Conservation (phyloP, 306 rosid genomes). For the Ziziphus jujuba region DNA sequence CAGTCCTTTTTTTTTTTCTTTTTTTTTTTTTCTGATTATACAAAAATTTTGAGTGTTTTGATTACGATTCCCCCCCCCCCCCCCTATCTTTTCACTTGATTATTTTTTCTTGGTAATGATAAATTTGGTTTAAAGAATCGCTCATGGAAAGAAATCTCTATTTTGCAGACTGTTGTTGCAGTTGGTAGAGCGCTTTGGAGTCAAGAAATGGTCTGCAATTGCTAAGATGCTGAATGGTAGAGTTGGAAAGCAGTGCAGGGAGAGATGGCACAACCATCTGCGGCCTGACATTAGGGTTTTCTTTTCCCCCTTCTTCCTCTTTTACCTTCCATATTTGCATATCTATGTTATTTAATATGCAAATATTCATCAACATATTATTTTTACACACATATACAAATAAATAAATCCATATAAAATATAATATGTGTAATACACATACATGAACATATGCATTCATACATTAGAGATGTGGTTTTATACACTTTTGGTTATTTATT, state of each 20-base stretch:
- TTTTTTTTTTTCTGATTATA: not conserved
- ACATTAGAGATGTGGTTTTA: not conserved
- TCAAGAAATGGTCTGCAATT: constrained; percentile 63
- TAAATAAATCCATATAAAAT: not conserved
- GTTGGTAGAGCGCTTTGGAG: constrained; percentile 48
- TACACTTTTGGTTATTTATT: constrained; percentile 25
- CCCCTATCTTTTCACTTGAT: constrained; percentile 1
- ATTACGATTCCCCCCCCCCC: too few species aligned
- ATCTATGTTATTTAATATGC: not conserved
- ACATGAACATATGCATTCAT: not conserved
- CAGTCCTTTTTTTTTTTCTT: not conserved
- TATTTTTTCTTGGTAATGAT: not conserved
- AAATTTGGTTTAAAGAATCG: not conserved
- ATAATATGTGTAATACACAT: too few species aligned
- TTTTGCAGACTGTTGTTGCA: constrained; percentile 43
- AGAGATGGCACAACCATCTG: constrained; percentile 85
- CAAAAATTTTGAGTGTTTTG: not conserved
- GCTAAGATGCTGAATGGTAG: constrained; percentile 47
- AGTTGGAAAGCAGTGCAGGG: constrained; percentile 74
- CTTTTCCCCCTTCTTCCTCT: constrained; percentile 4
- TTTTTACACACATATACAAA: not conserved
- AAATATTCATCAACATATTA: not conserved
- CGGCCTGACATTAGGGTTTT: constrained; percentile 69
- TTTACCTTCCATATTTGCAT: constrained; percentile 9
- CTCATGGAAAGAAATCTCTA: too few species aligned